phyloP scores from a whole-genome alignment of 2,329 filamentous ascomycete species.

The Neonectria magnoliae region DNA sequence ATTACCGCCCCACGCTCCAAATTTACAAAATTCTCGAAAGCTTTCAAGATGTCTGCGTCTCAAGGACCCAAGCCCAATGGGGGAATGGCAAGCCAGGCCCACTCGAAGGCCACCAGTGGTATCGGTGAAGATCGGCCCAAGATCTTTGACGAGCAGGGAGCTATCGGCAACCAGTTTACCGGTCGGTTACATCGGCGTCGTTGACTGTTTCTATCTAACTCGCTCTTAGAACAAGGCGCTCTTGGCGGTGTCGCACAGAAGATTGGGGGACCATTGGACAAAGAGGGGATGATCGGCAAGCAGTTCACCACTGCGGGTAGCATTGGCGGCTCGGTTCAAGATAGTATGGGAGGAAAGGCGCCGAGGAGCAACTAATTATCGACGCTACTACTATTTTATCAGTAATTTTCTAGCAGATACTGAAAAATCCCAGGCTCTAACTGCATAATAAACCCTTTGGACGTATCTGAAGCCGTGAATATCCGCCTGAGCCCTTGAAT shows the following conservation, averaged over 20 bases:
- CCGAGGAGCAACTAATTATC: constrained; percentile 36
- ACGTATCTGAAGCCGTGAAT: too few species aligned
- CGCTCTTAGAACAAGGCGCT: constrained; percentile 44
- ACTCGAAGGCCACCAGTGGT: not conserved
- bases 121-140: constrained; percentile 41
- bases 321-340: constrained; percentile 64
- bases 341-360: constrained; percentile 51
- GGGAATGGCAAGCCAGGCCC: not conserved
- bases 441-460: too few species aligned
- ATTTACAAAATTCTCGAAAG: not conserved
- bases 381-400: too few species aligned
- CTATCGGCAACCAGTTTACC: constrained; percentile 66
- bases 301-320: constrained; percentile 64
- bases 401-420: too few species aligned
- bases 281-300: constrained; percentile 63
- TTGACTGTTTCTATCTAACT: not conserved
- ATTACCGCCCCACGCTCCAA: not conserved
- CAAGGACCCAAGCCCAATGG: not conserved
- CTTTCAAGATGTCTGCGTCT: not conserved
- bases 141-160: constrained; percentile 59
- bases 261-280: constrained; percentile 60
- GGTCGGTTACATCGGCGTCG: constrained; percentile 44
- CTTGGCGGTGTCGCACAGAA: constrained; percentile 62
- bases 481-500: too few species aligned
- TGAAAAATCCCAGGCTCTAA: too few species aligned